Base-by-base conservation (phyloP, 164 flowering plant genomes). In the Pachysandra terminalis region DNA sequence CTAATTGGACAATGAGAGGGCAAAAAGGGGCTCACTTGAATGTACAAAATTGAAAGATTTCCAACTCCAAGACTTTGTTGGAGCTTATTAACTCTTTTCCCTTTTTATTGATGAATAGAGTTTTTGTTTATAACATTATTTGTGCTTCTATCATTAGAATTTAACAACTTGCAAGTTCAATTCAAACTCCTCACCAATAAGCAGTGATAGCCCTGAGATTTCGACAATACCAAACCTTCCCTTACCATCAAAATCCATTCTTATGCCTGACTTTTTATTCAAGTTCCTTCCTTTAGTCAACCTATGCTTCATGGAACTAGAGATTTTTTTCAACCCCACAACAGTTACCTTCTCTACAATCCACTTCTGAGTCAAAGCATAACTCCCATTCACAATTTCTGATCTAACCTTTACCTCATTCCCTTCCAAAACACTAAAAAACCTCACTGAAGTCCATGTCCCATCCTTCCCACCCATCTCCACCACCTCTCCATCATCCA, bases 401-500 rank as follows among this genome's bases (percentile, higher is more conserved):
- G 93, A 87, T 54, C 71, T 65, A n/a, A 90, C 54, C 9, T 27
- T 26, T 19, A 81, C 41, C 14, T 59, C 71, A 40, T 78, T 56
- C 5, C 78, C 73, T 0, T 19, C 23, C 0, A 69, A 22, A 3
- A 56, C 57, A 4, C 82, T 71, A 19, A n/a, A 61, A 56, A 90
- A 84, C 17, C 41, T 84, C 55, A 87, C 86, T 0, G 79, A 55
- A 56, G 78, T 90, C 91, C 96, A 90, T 0, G 56, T 75, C 15
- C 83, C 84, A 48, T 80, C 85, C 2, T 57, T 68, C 7, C 68
- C 81, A 37, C 89, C 91, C 82, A 89, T 83, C 48, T 84, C 83
- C 40, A 85, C 60, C 27, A 75, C 80, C 66, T 84, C 90, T 9
- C 92, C 98, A 57, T 92, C 85, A 68, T 90, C 98, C 78, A 90